Base-by-base conservation (phyloP, 1,139 yeast genomes). In the Yamadazyma spencermartinsiae region DNA sequence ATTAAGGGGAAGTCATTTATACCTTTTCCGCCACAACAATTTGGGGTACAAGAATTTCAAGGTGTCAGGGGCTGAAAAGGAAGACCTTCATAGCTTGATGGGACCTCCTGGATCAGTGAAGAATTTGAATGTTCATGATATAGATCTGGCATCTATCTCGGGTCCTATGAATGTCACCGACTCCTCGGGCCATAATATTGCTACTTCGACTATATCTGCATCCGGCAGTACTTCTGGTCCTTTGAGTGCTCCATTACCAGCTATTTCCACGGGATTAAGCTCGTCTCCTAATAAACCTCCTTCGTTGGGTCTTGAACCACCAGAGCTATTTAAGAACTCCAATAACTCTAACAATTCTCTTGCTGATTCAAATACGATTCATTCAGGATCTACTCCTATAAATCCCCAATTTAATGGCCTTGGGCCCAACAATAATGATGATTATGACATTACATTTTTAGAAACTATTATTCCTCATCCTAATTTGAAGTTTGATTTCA, bases 1-100 rank as follows among this genome's bases (percentile, higher is more conserved):
- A 54, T 62, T 85, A 45, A 76, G 72, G 49, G 94, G 94, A 7
- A 73, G 86, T 0, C 70, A 71, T 37, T 57, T 85, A 39, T 69
- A 70, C 44, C 55, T 85, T 18, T 82, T 74, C 61, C 81, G 77
- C 51, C 34, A 37, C 12, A 33, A 33, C 10, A 33, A 17, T 21
- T 43, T 44, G 33, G 38, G 36, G 16, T 40, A 32, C 21, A 40
- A 37, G 27, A 48, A 41, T 24, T 46, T 49, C 33, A 45, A 29
- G 32, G 13, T 44, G 3, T 32, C 28, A 8, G 25, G 13, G 19
- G 31, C 24, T n/a, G 33, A 29, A 8, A 37, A 37, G 17, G 46
- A 42, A 30, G 41, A 34, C 24, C 15, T 18, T 16, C 26, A 10
- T 14, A 36, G 38, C 21, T 23, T 35, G 13, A 13, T 33, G 13